These are phyloP conservation scores for Neurospora intermedia DNA, from an alignment of 495 filamentous ascomycete species.

Conservation along the genomic window DNA sequence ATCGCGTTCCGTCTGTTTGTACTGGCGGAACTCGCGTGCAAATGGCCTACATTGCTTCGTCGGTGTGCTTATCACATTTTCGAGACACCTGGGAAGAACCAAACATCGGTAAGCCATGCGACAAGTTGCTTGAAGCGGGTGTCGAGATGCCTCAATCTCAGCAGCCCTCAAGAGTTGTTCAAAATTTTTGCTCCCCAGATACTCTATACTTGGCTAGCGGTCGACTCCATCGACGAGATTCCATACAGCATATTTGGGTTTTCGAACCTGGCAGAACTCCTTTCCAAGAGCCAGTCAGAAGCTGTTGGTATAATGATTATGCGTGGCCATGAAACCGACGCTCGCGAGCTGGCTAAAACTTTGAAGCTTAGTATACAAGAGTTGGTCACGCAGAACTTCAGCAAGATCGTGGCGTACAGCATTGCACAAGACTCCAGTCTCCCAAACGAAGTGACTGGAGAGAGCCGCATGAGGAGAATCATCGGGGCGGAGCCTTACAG, in stretches of 20 bases:
- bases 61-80: slow-evolving; percentile 87
- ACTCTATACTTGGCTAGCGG: slow-evolving; percentile 82
- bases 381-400: slow-evolving; percentile 58
- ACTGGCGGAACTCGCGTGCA: slow-evolving; percentile 60
- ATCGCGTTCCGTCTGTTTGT: slow-evolving; percentile 75
- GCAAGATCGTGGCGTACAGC: slow-evolving; percentile 73
- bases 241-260: slow-evolving; percentile 81
- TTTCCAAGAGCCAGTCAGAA: slow-evolving; percentile 68
- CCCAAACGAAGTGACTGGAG: slow-evolving; percentile 49
- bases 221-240: slow-evolving; percentile 51
- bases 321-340: slow-evolving; percentile 58
- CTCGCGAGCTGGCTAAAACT: slow-evolving; percentile 43
- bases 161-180: slow-evolving; percentile 59
- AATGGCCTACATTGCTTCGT: slow-evolving; percentile 71
- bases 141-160: slow-evolving; percentile 51
- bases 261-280: slow-evolving; percentile 51
- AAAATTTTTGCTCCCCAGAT: slow-evolving; percentile 83
- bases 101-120: slow-evolving; percentile 55
- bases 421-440: slow-evolving; percentile 66
- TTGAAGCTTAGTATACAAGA: slow-evolving; percentile 45
- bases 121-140: slow-evolving; percentile 56
- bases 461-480: slow-evolving; percentile 54
- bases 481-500: slow-evolving; percentile 57
- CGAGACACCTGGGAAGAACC: slow-evolving; percentile 63
- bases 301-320: slow-evolving; percentile 74